phyloP scores from a whole-genome alignment of 2,329 filamentous ascomycete species.

The Bipolaris bicolor region DNA sequence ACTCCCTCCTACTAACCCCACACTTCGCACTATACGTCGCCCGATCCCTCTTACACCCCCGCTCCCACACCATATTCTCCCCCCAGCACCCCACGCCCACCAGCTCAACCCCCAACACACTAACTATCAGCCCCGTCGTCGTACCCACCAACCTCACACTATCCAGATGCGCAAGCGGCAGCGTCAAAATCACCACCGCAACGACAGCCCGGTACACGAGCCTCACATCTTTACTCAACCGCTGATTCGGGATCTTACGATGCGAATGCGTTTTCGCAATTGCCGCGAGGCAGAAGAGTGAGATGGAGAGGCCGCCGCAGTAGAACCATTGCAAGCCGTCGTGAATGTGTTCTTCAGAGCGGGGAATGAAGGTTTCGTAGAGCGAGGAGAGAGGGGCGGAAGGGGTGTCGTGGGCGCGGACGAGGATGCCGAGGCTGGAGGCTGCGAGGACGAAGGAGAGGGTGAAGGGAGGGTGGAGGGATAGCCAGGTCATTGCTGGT shows the following conservation, averaged over 20 bases:
- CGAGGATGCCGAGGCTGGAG: slow-evolving; percentile 63
- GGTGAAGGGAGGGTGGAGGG: slow-evolving; percentile 66
- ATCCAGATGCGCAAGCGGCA: slow-evolving; percentile 57
- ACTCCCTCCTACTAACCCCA: slow-evolving; percentile 36
- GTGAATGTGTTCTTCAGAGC: slow-evolving; percentile 59
- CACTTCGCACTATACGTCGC: slow-evolving; percentile 44
- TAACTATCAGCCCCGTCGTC: slow-evolving; percentile 48
- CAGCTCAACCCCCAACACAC: slow-evolving; percentile 46
- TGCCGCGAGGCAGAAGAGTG: slow-evolving; percentile 60
- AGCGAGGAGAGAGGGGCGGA: slow-evolving; percentile 57
- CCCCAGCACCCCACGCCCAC: slow-evolving; percentile 39
- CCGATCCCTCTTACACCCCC: slow-evolving; percentile 27
- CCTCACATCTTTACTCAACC: slow-evolving; percentile 59
- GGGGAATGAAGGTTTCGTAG: slow-evolving; percentile 57
- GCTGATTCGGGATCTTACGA: slow-evolving; percentile 57
- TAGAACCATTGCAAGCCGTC: slow-evolving; percentile 67
- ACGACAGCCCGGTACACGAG: slow-evolving; percentile 59
- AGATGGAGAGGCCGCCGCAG: slow-evolving; percentile 65
- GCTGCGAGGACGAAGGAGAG: slow-evolving; percentile 67
- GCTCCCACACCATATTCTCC: slow-evolving; percentile 38
- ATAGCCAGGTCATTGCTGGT: slow-evolving; percentile 59
- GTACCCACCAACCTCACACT: slow-evolving; percentile 48
- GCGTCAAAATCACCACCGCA: slow-evolving; percentile 60
- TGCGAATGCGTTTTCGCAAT: slow-evolving; percentile 64
- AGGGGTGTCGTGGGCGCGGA: slow-evolving; percentile 62